A percentile compares a stretch with the other conserved stretches of the same genome.
Evolutionary conservation across 495 filamentous ascomycete species (phyloP).

Genomic region (Chaetomidium leptoderma): DNA sequence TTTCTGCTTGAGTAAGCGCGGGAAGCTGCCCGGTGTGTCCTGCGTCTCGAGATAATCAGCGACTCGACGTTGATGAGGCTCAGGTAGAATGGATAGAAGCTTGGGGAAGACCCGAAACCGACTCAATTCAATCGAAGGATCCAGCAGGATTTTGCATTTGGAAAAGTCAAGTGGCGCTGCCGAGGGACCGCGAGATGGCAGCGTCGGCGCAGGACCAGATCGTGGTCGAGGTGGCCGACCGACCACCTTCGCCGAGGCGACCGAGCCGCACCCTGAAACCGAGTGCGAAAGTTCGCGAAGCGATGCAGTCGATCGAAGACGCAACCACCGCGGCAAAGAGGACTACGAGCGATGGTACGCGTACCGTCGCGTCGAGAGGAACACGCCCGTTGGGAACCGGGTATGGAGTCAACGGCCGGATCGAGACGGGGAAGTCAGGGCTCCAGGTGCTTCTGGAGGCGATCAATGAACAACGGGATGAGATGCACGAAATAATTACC

Average conservation of each 20-base stretch:
- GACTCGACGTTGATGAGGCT: too few relatives aligned
- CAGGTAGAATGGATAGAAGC: too few relatives aligned
- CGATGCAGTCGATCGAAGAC: background rate
- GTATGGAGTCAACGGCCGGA: background rate
- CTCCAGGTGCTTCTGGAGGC: too few relatives aligned
- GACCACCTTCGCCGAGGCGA: background rate
- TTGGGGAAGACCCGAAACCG: too few relatives aligned
- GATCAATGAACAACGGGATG: background rate
- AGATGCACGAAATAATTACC: background rate
- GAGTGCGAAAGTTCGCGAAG: background rate
- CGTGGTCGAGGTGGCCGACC: background rate
- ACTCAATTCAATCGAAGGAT: too few relatives aligned
- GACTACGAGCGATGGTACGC: background rate
- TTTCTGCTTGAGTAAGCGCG: too few relatives aligned
- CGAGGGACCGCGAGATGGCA: background rate
- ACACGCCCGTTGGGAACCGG: background rate
- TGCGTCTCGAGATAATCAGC: too few relatives aligned
- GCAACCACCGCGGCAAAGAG: background rate
- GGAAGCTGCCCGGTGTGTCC: too few relatives aligned
- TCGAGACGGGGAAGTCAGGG: background rate
- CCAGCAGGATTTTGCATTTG: too few relatives aligned
- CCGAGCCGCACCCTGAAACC: background rate
- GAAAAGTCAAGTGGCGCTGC: background rate
- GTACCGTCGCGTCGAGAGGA: background rate
- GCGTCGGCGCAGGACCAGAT: background rate